Conservation (phyloP, 495 filamentous ascomycete genomes). For the Daldinia childiae region DNA sequence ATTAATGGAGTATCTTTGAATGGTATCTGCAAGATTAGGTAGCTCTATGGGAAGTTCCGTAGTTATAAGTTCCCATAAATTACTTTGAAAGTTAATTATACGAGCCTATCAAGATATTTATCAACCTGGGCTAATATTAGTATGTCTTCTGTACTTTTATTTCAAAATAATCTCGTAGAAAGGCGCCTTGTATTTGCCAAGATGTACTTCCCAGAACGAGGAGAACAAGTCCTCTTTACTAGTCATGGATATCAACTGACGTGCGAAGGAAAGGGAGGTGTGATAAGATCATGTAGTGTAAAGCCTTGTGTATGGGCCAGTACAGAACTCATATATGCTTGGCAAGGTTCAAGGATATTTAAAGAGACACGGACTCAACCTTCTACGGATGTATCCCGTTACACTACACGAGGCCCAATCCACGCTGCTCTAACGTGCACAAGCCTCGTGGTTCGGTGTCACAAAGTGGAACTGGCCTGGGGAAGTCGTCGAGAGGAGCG, state of each 20-base stretch:
- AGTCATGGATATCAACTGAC: conserved; percentile 8
- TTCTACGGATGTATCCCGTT: conserved; percentile 30
- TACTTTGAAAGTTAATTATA: neutral
- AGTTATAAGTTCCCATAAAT: neutral
- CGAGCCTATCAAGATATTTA: neutral
- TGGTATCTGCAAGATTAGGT: neutral
- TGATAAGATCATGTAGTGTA: conserved; percentile 27
- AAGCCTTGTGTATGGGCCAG: conserved; percentile 16
- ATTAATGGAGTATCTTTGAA: neutral
- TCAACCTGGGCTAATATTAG: neutral
- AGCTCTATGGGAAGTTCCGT: neutral
- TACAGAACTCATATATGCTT: conserved; percentile 16
- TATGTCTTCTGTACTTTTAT: neutral
- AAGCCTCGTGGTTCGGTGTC: conserved; percentile 33
- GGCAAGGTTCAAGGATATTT: conserved; percentile 37
- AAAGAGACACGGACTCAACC: conserved; percentile 25
- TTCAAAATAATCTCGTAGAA: neutral
- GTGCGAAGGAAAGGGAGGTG: conserved; percentile 7
- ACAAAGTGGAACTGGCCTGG: conserved; percentile 14
- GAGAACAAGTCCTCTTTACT: neutral
- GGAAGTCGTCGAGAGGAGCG: conserved; percentile 8
- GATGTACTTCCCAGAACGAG: neutral
- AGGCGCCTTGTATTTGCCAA: neutral
- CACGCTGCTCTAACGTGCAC: conserved; percentile 21
- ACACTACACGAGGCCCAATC: conserved; percentile 24